These are phyloP conservation scores for Chrysoporthe cubensis DNA, from an alignment of 2,329 filamentous ascomycete species.

Conservation along the genomic window DNA sequence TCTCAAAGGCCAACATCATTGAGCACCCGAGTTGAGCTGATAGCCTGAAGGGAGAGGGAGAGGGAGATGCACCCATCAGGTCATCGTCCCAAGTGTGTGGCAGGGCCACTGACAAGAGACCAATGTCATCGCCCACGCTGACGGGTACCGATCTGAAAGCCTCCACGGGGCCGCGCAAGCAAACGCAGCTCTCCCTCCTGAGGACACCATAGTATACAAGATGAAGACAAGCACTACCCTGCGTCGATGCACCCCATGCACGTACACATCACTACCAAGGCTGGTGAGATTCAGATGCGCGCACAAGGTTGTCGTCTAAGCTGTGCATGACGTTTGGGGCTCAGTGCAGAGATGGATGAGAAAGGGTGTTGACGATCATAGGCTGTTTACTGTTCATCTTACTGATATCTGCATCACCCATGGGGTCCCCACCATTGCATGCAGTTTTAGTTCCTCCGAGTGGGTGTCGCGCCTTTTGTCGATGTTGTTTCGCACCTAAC, in stretches of 20 bases:
- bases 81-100: neutral
- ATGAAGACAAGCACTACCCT: neutral
- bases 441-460: constrained; percentile 10
- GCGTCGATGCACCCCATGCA: too few relatives aligned
- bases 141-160: constrained; percentile 22
- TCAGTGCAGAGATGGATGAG: constrained; percentile 2
- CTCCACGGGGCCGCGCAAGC: constrained; percentile 14
- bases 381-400: neutral
- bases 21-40: neutral
- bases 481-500: neutral
- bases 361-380: constrained; percentile 2
- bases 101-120: constrained; percentile 5
- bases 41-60: neutral
- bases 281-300: neutral
- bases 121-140: constrained; percentile 14
- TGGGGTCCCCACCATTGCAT: constrained; percentile 7
- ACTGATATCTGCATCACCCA: constrained; percentile 10
- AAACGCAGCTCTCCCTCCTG: constrained; percentile 6
- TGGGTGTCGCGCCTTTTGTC: neutral
- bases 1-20: neutral
- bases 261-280: neutral
- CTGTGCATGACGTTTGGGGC: neutral
- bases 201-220: neutral
- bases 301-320: neutral
- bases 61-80: neutral